A percentile compares a stretch with the other conserved stretches of the same genome.
Evolutionary conservation across 352 stramenopile genomes (phyloP).

Genomic region (Phytopythium sindhum): DNA sequence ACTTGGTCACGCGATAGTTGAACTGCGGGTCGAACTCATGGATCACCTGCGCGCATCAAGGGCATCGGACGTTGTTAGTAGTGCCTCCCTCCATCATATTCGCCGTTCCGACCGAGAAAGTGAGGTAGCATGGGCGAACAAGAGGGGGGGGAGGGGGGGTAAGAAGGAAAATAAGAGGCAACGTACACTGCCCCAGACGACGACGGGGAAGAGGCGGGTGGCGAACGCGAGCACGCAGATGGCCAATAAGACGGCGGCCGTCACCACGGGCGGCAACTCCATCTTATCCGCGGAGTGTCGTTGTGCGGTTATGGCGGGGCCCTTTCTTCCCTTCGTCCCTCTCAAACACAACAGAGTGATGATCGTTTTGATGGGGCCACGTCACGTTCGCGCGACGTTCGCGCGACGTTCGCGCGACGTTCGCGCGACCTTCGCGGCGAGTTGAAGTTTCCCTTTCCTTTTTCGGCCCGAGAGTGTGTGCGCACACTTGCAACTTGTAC

Average conservation of each 20-base stretch:
- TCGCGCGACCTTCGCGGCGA: conserved; percentile 33
- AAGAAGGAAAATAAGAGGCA: neutral
- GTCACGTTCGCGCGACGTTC: conserved; percentile 37
- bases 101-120: neutral
- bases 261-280: conserved; percentile 26
- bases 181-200: conserved; percentile 85
- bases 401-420: conserved; percentile 20
- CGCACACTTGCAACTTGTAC: neutral
- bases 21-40: conserved; percentile 97
- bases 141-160: neutral
- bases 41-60: conserved; percentile 58
- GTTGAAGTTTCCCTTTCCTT: conserved; percentile 47
- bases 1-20: conserved; percentile 98
- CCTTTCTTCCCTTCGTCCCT: neutral
- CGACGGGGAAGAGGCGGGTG: conserved; percentile 91
- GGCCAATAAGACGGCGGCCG: conserved; percentile 53
- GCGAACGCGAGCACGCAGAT: conserved; percentile 88
- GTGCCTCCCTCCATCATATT: neutral
- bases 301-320: neutral
- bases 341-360: conserved; percentile 1
- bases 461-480: conserved; percentile 8
- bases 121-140: neutral
- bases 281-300: neutral
- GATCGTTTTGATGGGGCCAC: neutral
- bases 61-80: neutral